Conservation (phyloP, 2,329 filamentous ascomycete species). For the Pseudogymnoascus destructans region DNA sequence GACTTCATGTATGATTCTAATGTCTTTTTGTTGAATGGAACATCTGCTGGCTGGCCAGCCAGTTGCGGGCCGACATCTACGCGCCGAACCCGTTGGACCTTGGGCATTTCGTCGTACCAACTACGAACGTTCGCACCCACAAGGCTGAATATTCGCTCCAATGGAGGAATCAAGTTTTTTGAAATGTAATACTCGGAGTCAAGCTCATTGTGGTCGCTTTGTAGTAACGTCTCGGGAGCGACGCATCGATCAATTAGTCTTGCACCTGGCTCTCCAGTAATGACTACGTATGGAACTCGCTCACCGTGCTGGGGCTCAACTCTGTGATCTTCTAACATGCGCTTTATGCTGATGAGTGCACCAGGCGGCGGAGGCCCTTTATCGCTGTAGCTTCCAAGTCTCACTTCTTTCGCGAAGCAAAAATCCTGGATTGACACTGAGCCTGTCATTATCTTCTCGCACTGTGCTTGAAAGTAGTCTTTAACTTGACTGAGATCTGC, state of each 20-base stretch:
- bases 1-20: constrained; percentile 90
- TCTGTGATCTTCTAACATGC: constrained; percentile 75
- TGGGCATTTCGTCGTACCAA: constrained; percentile 97
- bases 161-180: constrained; percentile 87
- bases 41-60: constrained; percentile 29
- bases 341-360: constrained; percentile 72
- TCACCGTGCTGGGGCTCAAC: constrained; percentile 91
- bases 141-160: constrained; percentile 93
- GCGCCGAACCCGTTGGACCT: constrained; percentile 61
- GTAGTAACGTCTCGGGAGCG: constrained; percentile 67
- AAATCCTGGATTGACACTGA: constrained; percentile 88
- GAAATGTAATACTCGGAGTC: constrained; percentile 95
- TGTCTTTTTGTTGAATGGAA: constrained; percentile 41
- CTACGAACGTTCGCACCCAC: constrained; percentile 79
- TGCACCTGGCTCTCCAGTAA: constrained; percentile 76
- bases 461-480: constrained; percentile 77
- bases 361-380: constrained; percentile 71
- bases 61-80: constrained; percentile 21
- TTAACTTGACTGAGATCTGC: constrained; percentile 83
- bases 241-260: constrained; percentile 82
- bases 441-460: constrained; percentile 82
- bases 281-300: constrained; percentile 85
- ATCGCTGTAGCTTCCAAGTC: constrained; percentile 75
- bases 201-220: constrained; percentile 63
- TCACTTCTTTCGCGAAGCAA: constrained; percentile 87